phyloP scores from a whole-genome alignment of 2,329 filamentous ascomycete genomes.

The Davidsoniella virescens region DNA sequence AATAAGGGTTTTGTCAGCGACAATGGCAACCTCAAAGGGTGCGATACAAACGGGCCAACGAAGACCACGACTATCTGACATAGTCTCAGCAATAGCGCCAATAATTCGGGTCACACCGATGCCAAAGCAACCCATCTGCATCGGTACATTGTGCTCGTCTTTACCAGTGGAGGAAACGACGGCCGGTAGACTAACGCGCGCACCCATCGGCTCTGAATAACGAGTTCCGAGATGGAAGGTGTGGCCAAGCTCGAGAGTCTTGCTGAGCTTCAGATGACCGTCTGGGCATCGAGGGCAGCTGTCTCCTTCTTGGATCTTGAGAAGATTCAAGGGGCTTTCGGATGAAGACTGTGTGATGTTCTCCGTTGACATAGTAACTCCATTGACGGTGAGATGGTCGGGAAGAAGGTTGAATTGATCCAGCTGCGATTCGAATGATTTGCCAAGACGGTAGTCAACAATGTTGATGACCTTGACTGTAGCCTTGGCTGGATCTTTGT shows the following conservation, averaged over 20 bases:
- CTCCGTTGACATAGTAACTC: background rate
- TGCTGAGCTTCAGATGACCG: conserved; percentile 47
- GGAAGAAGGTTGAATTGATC: background rate
- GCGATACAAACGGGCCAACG: conserved; percentile 82
- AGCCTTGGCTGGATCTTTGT: background rate
- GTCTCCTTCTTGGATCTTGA: conserved; percentile 52
- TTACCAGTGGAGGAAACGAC: conserved; percentile 6
- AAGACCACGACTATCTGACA: conserved; percentile 55
- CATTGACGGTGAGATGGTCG: background rate
- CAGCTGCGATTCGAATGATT: background rate
- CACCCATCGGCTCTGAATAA: conserved; percentile 62
- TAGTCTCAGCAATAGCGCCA: conserved; percentile 63
- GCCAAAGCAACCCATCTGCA: conserved; percentile 94
- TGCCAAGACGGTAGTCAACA: conserved; percentile 18
- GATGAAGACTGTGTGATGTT: background rate
- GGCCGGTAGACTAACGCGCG: conserved; percentile 33
- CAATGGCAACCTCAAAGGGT: conserved; percentile 60
- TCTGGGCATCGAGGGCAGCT: conserved; percentile 52
- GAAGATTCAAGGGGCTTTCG: conserved; percentile 34
- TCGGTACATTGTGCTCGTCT: conserved; percentile 25
- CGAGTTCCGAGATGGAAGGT: conserved; percentile 87
- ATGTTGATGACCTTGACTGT: conserved; percentile 20
- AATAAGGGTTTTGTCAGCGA: conserved; percentile 33
- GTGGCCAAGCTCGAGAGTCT: conserved; percentile 79
- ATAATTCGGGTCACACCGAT: conserved; percentile 88